phyloP scores from a whole-genome alignment of 2,329 filamentous ascomycete genomes.

The Epichloe sibirici region DNA sequence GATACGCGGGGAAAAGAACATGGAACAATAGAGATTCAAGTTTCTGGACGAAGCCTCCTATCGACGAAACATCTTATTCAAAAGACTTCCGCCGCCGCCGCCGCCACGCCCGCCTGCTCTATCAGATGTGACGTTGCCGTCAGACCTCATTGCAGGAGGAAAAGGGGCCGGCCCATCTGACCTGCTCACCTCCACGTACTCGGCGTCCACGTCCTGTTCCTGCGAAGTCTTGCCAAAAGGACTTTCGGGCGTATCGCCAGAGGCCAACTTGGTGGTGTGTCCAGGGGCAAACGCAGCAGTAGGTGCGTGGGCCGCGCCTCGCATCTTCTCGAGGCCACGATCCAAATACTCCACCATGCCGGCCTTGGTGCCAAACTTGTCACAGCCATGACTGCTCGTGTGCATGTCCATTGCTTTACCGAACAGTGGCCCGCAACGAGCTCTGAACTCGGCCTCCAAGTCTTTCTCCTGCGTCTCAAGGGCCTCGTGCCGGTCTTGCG shows the following conservation, averaged over 20 bases:
- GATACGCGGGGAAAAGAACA: too few relatives aligned
- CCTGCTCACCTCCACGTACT: constrained; percentile 23
- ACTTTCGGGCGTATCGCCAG: constrained; percentile 9
- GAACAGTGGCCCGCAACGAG: constrained; percentile 32
- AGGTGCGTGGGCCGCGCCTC: constrained; percentile 14
- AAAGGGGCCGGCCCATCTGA: constrained; percentile 11
- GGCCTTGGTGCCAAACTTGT: constrained; percentile 32
- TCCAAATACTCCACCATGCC: constrained; percentile 37
- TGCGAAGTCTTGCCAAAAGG: constrained; percentile 15
- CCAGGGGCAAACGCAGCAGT: constrained; percentile 14
- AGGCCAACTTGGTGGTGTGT: constrained; percentile 19
- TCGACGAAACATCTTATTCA: constrained; percentile 25
- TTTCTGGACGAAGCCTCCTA: background rate
- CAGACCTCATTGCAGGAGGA: background rate
- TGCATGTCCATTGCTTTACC: constrained; percentile 29
- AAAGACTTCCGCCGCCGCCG: constrained; percentile 17
- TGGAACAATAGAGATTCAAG: too few relatives aligned
- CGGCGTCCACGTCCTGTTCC: constrained; percentile 18
- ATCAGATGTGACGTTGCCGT: constrained; percentile 9
- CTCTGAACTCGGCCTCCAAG: constrained; percentile 37
- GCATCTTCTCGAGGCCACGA: constrained; percentile 32
- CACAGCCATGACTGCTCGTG: constrained; percentile 13
- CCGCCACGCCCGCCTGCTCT: constrained; percentile 15
- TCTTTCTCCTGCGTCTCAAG: constrained; percentile 33
- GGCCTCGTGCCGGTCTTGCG: constrained; percentile 27